A percentile compares a stretch with the other conserved stretches of the same genome.
Evolutionary conservation across 345 rosid species (phyloP).

Genomic region (Psidium friedrichsthalianum): DNA sequence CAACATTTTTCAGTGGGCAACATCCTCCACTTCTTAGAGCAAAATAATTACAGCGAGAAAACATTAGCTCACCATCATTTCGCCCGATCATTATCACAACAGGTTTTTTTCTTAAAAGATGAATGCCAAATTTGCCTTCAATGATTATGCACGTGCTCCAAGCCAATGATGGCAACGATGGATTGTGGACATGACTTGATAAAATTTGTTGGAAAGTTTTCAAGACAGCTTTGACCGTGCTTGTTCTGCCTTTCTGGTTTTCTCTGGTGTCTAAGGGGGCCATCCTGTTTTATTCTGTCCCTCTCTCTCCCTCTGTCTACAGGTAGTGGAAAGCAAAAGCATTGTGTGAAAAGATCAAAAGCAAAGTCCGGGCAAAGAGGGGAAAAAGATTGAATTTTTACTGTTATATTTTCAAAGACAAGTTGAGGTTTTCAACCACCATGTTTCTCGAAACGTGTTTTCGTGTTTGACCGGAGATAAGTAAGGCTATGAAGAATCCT

Average conservation of each 20-base stretch:
- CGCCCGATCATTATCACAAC: background rate
- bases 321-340: background rate
- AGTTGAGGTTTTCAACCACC: background rate
- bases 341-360: background rate
- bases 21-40: background rate
- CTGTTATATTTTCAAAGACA: background rate
- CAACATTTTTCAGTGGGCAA: background rate
- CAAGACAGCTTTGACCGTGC: background rate
- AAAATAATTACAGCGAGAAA: background rate
- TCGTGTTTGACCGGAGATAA: background rate
- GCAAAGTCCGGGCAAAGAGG: background rate
- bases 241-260: background rate
- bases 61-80: background rate
- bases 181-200: conserved; percentile 2
- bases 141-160: conserved; percentile 7
- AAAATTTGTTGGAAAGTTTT: background rate
- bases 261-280: background rate
- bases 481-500: background rate
- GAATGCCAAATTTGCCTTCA: background rate
- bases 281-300: background rate
- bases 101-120: background rate
- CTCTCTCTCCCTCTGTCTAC: no score
- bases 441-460: background rate
- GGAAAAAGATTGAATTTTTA: background rate
- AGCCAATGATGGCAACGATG: conserved; percentile 1